Evolutionary conservation across 2,329 filamentous ascomycete species (phyloP).

Genomic region (Talaromyces sp.): DNA sequence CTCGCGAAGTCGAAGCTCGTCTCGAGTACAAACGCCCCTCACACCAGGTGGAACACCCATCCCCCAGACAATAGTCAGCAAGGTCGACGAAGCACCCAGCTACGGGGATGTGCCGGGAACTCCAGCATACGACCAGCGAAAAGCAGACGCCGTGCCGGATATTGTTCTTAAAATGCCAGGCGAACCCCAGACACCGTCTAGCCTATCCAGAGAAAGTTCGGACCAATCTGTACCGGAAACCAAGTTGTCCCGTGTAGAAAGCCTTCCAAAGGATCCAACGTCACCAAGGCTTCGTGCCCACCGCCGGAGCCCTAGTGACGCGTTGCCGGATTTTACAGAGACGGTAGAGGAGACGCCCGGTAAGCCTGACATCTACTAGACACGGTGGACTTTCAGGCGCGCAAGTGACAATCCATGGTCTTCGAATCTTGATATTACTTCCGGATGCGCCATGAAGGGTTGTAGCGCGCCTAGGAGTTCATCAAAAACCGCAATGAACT

Average conservation of each 20-base stretch:
- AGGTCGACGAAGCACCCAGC: constrained; percentile 53
- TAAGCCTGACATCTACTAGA: constrained; percentile 42
- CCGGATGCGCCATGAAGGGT: constrained; percentile 43
- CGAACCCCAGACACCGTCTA: constrained; percentile 23
- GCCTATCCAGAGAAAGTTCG: constrained; percentile 16
- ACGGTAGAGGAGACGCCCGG: constrained; percentile 46
- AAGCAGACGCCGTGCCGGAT: constrained; percentile 56
- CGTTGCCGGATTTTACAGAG: constrained; percentile 39
- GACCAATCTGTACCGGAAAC: constrained; percentile 37
- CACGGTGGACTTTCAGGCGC: constrained; percentile 40
- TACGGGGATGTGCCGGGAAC: constrained; percentile 61
- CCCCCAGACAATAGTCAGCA: constrained; percentile 57
- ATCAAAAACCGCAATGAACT: not conserved
- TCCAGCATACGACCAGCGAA: constrained; percentile 50
- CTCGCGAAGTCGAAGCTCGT: constrained; percentile 35
- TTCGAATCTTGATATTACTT: constrained; percentile 47
- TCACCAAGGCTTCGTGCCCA: constrained; percentile 32
- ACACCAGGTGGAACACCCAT: constrained; percentile 50
- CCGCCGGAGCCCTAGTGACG: constrained; percentile 36
- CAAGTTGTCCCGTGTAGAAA: constrained; percentile 39
- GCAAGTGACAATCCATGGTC: constrained; percentile 59
- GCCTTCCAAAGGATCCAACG: constrained; percentile 26
- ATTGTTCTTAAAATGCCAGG: constrained; percentile 47
- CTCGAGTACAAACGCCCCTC: constrained; percentile 35
- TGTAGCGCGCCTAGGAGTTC: constrained; percentile 17